These are phyloP conservation scores for Pichia sp. DNA, from an alignment of 1,139 yeast genomes.

Conservation along the genomic window DNA sequence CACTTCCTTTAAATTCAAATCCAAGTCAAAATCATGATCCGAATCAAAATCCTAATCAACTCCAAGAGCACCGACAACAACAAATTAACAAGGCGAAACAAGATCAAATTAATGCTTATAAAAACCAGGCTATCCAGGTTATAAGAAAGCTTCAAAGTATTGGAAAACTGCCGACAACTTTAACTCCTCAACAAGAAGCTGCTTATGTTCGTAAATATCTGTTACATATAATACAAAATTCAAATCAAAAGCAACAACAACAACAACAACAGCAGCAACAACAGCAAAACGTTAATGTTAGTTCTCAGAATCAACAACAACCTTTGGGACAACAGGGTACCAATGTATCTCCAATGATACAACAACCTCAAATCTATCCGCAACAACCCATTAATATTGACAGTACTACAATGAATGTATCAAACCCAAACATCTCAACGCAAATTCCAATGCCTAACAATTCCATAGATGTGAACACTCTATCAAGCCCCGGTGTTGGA, in stretches of 20 bases:
- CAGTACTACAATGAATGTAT: background rate
- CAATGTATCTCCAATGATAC: background rate
- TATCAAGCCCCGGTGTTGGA: slow-evolving; percentile 10
- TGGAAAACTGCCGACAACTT: slow-evolving; percentile 30
- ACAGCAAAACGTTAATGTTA: slow-evolving; percentile 3
- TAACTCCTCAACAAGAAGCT: slow-evolving; percentile 35
- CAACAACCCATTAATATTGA: background rate
- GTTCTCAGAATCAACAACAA: slow-evolving; percentile 2
- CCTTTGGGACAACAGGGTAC: slow-evolving; percentile 20
- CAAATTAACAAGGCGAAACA: slow-evolving; percentile 14
- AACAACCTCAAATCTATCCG: slow-evolving; percentile 3
- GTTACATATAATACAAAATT: slow-evolving; percentile 22
- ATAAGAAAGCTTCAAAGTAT: slow-evolving; percentile 32
- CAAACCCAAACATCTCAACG: slow-evolving; percentile 11
- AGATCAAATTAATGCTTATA: slow-evolving; percentile 30
- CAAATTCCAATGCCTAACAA: background rate
- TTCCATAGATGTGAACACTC: slow-evolving; percentile 1
- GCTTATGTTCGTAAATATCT: slow-evolving; percentile 35
- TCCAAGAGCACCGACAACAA: slow-evolving; percentile 1
- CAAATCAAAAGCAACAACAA: slow-evolving; percentile 11
- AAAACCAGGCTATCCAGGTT: slow-evolving; percentile 33
- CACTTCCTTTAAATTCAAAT: background rate
- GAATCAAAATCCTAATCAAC: background rate
- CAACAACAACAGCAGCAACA: slow-evolving; percentile 17
- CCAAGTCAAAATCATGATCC: background rate